phyloP scores from a whole-genome alignment of 2,329 filamentous ascomycete species.

The Trichophyton benhamiae region DNA sequence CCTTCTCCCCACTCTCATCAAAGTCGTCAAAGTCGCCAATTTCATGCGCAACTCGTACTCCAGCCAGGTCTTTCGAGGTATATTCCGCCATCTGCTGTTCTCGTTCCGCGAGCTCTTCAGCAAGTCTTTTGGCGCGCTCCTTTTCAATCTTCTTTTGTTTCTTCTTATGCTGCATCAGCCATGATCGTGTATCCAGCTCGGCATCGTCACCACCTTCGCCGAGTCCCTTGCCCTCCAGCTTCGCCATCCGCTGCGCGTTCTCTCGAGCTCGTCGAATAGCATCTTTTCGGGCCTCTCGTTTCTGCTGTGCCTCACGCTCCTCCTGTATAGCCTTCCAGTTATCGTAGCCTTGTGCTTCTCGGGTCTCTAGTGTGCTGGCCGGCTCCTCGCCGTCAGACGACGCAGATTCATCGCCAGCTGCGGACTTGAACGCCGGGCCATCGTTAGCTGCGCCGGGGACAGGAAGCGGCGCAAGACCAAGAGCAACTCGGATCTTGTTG shows the following conservation, averaged over 20 bases:
- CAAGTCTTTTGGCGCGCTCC: constrained; percentile 55
- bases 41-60: constrained; percentile 86
- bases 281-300: constrained; percentile 66
- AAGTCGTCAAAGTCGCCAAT: constrained; percentile 67
- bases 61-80: constrained; percentile 72
- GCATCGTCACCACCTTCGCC: constrained; percentile 55
- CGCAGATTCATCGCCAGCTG: constrained; percentile 34
- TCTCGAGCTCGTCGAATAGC: constrained; percentile 82
- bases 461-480: constrained; percentile 81
- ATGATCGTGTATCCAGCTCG: constrained; percentile 66
- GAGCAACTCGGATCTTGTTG: constrained; percentile 77
- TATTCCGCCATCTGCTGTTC: constrained; percentile 61
- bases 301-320: constrained; percentile 59
- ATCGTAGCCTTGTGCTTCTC: constrained; percentile 31
- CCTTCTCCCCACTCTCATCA: constrained; percentile 65
- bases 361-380: constrained; percentile 69
- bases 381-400: constrained; percentile 51
- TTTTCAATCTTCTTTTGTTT: constrained; percentile 78
- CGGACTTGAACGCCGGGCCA: constrained; percentile 46
- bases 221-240: constrained; percentile 70
- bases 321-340: constrained; percentile 50
- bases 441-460: constrained; percentile 51
- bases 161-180: constrained; percentile 85
- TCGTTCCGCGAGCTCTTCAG: constrained; percentile 66
- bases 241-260: constrained; percentile 59